Evolutionary conservation across 371 early-diverging fungal genomes (phyloP), one percentile per base, ranked within the genome.

Genomic region (Nematocida sp.): DNA sequence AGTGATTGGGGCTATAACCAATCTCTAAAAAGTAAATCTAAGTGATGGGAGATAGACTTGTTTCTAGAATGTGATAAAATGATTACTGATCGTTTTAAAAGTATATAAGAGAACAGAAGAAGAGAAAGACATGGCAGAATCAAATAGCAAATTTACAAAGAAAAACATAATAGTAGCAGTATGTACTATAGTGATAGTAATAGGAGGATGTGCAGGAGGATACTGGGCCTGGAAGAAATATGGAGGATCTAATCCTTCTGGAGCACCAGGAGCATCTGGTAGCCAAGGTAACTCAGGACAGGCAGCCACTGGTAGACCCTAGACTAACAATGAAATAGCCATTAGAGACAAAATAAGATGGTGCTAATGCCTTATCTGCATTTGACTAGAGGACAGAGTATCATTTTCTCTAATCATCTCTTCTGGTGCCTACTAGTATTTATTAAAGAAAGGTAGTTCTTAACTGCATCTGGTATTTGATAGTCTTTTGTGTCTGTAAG

Each of bases 111-210:
- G 7, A 13, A 53, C 43, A 32, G 13, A 13, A 23, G 2, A 64
- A 3, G 19, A 15, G 4, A 29, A 15, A 52, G 29, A 64, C 31
- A 64, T 64, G 64, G 47, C 64, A 48, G 64, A 64, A 64, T 25
- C 17, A 9, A 21, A 19, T 29, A 55, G 25, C 32, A 38, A 51
- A 7, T 35, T 29, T 27, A 64, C 19, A 2, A 48, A 37, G n/a
- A 64, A 51, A 21, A 64, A 52, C 23, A 32, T 17, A 52, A 48
- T 34, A 38, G 7, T 27, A n/a, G 51, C 21, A 53, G 49, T n/a
- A 3, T n/a, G 19, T 47, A 53, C 37, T 11, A 11, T 37, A 52
- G 9, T 52, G 5, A 19, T 64, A 5, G 53, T 27, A 40, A 29
- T 52, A 0, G 53, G 19, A 0, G n/a, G 40, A 27, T 49, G 49